A percentile compares a stretch with the other conserved stretches of the same genome.
phyloP scores from a whole-genome alignment of 2,329 filamentous ascomycete species.

The Sporothrix euskadiensis region DNA sequence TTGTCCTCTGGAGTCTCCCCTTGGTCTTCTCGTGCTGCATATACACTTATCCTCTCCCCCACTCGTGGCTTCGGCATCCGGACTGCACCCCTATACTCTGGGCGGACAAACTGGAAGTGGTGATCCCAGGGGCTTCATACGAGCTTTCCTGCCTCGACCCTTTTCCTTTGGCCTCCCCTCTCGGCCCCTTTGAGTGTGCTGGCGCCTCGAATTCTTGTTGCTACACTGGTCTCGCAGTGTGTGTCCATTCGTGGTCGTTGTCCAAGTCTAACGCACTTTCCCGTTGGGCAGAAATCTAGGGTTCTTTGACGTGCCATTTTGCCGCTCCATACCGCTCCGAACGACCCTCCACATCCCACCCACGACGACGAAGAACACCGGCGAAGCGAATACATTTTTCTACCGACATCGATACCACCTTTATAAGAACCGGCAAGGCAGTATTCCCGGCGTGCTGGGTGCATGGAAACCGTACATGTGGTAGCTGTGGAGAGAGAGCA shows the following conservation, averaged over 20 bases:
- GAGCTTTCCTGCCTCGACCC: neutral
- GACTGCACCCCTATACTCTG: neutral
- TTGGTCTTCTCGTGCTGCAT: neutral
- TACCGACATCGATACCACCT: neutral
- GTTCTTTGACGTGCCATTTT: conserved; percentile 14
- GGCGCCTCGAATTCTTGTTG: neutral
- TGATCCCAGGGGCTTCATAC: neutral
- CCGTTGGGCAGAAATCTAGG: conserved; percentile 25
- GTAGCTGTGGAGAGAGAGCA: conserved; percentile 24
- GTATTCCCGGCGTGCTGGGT: neutral
- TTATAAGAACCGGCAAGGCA: neutral
- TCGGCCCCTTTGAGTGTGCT: neutral
- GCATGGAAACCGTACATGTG: conserved; percentile 26
- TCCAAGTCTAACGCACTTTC: conserved; percentile 16
- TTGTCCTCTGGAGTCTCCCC: neutral
- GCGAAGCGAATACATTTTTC: neutral
- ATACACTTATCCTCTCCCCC: neutral
- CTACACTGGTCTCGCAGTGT: neutral
- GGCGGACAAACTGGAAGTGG: neutral
- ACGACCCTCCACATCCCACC: neutral
- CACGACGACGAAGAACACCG: neutral
- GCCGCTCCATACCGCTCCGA: conserved; percentile 23
- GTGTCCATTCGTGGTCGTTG: neutral
- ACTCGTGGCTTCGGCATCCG: neutral
- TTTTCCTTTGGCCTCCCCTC: neutral